phyloP scores from a whole-genome alignment of 2,329 filamentous ascomycete genomes.

The Cordyceps militaris region DNA sequence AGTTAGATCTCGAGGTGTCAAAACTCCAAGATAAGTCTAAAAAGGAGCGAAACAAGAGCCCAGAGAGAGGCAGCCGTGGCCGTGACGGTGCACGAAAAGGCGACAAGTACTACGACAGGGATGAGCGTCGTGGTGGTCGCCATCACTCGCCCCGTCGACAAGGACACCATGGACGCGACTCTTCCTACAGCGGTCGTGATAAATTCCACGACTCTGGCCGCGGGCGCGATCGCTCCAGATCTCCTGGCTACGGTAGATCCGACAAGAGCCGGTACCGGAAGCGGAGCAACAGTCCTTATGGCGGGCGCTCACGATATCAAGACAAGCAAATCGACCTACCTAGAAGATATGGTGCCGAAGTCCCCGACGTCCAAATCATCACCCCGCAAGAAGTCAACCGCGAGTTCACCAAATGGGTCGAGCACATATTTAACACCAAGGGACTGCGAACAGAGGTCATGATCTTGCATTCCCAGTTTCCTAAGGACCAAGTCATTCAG shows the following conservation, averaged over 20 bases:
- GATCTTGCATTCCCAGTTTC: constrained; percentile 68
- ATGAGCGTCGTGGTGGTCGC: constrained; percentile 59
- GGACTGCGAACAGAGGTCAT: constrained; percentile 72
- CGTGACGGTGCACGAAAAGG: constrained; percentile 25
- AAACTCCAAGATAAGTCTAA: constrained; percentile 72
- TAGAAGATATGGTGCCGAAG: constrained; percentile 61
- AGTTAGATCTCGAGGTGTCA: constrained; percentile 76
- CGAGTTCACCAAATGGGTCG: constrained; percentile 77
- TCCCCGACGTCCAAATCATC: constrained; percentile 86
- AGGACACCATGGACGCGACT: constrained; percentile 55
- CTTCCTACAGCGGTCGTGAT: constrained; percentile 47
- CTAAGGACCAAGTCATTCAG: constrained; percentile 72
- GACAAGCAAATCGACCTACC: constrained; percentile 62
- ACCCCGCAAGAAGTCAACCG: constrained; percentile 70
- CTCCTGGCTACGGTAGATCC: constrained; percentile 44
- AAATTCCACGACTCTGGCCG: constrained; percentile 36
- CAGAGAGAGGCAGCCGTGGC: constrained; percentile 43
- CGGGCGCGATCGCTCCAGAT: constrained; percentile 59
- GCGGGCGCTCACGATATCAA: constrained; percentile 35
- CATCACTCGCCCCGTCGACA: constrained; percentile 52
- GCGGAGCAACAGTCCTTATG: constrained; percentile 62
- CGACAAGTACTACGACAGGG: constrained; percentile 43
- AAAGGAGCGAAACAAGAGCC: constrained; percentile 54
- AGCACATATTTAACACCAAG: constrained; percentile 64
- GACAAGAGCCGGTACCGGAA: constrained; percentile 52